phyloP scores from a whole-genome alignment of 1,139 yeast genomes.

The Suhomyces bribrorum region DNA sequence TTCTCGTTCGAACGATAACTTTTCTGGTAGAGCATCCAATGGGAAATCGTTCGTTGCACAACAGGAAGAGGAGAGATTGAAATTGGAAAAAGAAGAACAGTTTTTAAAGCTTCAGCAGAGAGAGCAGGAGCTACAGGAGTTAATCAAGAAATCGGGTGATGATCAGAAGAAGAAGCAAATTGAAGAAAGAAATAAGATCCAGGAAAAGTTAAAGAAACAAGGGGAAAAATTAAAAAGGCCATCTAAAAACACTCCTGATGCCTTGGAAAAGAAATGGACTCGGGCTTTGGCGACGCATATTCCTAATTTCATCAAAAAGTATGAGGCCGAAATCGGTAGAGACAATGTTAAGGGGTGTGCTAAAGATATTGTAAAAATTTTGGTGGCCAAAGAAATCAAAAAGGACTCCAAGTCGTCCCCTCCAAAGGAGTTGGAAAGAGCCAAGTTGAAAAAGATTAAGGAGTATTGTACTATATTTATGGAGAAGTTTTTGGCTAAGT shows the following conservation, averaged over 20 bases:
- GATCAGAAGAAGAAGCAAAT: conserved; percentile 10
- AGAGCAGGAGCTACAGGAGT: conserved; percentile 38
- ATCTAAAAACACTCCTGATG: conserved; percentile 4
- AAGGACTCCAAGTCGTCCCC: conserved; percentile 41
- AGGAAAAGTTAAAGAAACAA: conserved; percentile 14
- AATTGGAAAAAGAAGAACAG: conserved; percentile 34
- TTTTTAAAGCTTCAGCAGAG: conserved; percentile 27
- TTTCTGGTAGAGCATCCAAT: conserved; percentile 2
- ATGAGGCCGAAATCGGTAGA: conserved; percentile 66
- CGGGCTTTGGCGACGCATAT: conserved; percentile 69
- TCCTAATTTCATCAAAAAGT: conserved; percentile 74
- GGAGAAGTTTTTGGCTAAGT: conserved; percentile 68
- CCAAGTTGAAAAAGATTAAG: conserved; percentile 69
- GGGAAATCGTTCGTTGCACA: conserved; percentile 25
- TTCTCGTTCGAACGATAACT: not conserved
- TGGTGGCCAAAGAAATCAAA: conserved; percentile 66
- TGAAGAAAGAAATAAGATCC: conserved; percentile 16
- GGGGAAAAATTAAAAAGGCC: conserved; percentile 3
- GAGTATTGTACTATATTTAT: conserved; percentile 65
- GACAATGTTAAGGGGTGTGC: conserved; percentile 79
- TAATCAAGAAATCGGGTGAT: conserved; percentile 37
- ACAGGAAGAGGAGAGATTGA: conserved; percentile 38
- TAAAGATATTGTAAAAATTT: conserved; percentile 64
- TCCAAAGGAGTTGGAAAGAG: conserved; percentile 60
- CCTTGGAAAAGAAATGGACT: conserved; percentile 53